Evolutionary conservation across 805 yeast genomes (phyloP), one percentile per base, ranked within the genome.

Genomic region (Yamadazyma tumulicola): DNA sequence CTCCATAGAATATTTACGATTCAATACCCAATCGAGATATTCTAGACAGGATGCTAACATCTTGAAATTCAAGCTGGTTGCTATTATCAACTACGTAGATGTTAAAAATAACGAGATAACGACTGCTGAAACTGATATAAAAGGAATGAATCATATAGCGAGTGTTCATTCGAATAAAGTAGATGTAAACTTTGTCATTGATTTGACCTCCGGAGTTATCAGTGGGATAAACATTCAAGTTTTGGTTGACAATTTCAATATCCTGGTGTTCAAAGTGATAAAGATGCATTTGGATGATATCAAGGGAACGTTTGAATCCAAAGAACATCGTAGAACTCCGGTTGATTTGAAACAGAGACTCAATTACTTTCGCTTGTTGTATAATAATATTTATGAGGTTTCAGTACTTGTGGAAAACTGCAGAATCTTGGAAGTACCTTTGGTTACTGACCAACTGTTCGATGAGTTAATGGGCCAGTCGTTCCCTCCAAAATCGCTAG

Each of bases 381-480:
- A 57, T 37, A 27, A 46, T 6, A 37, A 49, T 1, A 28, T 62
- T 4, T 42, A 50, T 6, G 59, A 59, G 21, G 29, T 58, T 2
- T 48, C 59, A 6, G 15, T 63, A 5, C 53, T 55, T 26, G 34
- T 56, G 8, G 61, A 59, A 35, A 58, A 57, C 32, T 35, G 49
- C 7, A 34, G 37, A 9, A 24, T 63, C 3, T 28, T 37, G 12
- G 62, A 58, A 11, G 49, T 63, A 12, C 69, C 69, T 1, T 57
- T 61, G 32, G 48, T 55, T 1, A 50, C 59, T 9, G 51, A 51
- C 27, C 47, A 45, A 16, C 29, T 49, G 6, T 47, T 59, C 16
- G 34, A 34, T 4, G 46, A 48, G 6, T 60, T 52, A 41, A 45
- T 62, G 19, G 31, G 42, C 3, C 34, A 37, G 5, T 31, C 36